Evolutionary conservation across 495 filamentous ascomycete species (phyloP).

Genomic region (Penicillium pancosmium): DNA sequence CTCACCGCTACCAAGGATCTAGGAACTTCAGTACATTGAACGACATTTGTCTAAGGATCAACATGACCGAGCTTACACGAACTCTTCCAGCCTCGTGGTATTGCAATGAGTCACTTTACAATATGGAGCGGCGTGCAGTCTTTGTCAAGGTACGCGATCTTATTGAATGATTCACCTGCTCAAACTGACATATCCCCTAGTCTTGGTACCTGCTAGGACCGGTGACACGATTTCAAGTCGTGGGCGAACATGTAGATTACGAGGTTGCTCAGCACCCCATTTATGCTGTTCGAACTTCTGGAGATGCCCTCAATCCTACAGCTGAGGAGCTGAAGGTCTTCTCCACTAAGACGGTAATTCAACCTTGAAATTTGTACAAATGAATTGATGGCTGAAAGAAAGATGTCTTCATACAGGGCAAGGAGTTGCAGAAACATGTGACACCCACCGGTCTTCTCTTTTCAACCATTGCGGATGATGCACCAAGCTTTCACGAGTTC

Average conservation of each 20-base stretch:
- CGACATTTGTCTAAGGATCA: constrained; percentile 12
- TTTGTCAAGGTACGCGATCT: constrained; percentile 49
- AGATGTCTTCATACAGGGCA: constrained; percentile 23
- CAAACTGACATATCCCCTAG: constrained; percentile 32
- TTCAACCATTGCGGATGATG: constrained; percentile 51
- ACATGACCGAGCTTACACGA: constrained; percentile 42
- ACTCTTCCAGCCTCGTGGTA: constrained; percentile 51
- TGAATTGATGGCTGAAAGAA: neutral
- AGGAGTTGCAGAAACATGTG: constrained; percentile 45
- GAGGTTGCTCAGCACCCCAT: constrained; percentile 58
- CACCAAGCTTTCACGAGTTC: constrained; percentile 57
- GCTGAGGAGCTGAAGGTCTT: constrained; percentile 45
- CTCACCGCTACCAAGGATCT: neutral
- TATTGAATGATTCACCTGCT: neutral
- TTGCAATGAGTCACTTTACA: constrained; percentile 44
- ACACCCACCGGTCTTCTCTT: constrained; percentile 60
- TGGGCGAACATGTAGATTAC: constrained; percentile 51
- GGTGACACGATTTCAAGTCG: constrained; percentile 53
- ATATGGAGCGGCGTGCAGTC: constrained; percentile 57
- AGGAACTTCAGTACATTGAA: neutral
- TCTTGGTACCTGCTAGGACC: constrained; percentile 68
- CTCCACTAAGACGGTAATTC: constrained; percentile 37
- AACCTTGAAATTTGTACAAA: neutral
- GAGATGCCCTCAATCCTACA: constrained; percentile 32
- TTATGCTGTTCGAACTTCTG: constrained; percentile 43